These are phyloP conservation scores for Plasmodiophora brassicae DNA, from an alignment of 208 protist species.

Conservation along the genomic window DNA sequence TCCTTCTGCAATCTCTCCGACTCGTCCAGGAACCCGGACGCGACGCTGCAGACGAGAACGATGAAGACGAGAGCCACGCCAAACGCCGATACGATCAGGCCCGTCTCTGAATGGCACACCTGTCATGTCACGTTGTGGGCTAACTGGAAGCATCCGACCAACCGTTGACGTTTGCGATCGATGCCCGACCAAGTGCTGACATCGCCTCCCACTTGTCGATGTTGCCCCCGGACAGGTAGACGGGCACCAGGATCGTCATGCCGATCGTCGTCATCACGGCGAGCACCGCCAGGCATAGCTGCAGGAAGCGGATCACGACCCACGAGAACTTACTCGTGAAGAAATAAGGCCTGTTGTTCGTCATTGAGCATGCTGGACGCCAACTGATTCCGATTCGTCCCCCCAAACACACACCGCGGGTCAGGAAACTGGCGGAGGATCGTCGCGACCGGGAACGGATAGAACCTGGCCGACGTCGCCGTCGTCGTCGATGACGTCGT, in stretches of 20 bases:
- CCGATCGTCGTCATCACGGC: neutral
- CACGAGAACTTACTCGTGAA: neutral
- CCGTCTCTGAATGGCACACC: conserved; percentile 18
- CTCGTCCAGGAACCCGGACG: neutral
- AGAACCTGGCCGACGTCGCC: too few species aligned
- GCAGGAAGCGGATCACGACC: neutral
- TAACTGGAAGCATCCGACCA: neutral
- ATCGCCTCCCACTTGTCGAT: neutral
- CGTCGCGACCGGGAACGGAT: too few species aligned
- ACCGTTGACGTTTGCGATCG: conserved; percentile 24
- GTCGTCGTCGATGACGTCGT: too few species aligned
- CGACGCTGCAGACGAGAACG: neutral
- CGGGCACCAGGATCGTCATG: neutral
- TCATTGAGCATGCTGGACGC: too few species aligned
- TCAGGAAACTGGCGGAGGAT: too few species aligned
- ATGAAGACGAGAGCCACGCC: neutral
- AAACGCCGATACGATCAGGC: neutral
- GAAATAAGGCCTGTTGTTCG: neutral
- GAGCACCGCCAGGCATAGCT: neutral
- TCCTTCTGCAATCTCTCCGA: conserved; percentile 8
- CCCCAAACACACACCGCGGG: too few species aligned
- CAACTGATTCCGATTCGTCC: too few species aligned
- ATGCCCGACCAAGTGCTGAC: neutral
- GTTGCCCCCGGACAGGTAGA: neutral
- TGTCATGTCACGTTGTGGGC: neutral